Evolutionary conservation across 1,284 basidiomycete species (phyloP).

Genomic region (Gastroboletus turbinatus): DNA sequence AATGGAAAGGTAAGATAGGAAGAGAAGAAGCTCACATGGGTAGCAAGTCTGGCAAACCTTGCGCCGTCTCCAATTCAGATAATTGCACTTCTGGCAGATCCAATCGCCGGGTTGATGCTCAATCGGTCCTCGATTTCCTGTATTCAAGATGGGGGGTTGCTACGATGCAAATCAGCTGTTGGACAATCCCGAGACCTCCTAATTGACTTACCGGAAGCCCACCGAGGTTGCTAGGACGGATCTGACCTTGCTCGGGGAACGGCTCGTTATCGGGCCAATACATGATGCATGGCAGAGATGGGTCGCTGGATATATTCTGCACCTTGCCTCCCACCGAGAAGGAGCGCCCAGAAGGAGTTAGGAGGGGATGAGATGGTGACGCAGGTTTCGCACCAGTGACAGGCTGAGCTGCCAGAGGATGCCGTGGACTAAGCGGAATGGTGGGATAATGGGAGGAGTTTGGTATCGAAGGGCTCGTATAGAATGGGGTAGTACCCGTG

Average conservation of each 20-base stretch:
- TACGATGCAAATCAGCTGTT: constrained; percentile 25
- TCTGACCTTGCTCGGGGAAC: constrained; percentile 72
- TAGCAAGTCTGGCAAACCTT: constrained; percentile 88
- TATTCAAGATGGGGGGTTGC: constrained; percentile 86
- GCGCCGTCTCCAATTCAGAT: constrained; percentile 82
- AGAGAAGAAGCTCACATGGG: constrained; percentile 52
- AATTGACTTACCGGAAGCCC: constrained; percentile 51
- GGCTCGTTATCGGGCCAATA: constrained; percentile 87
- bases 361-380: constrained; percentile 54
- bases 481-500: constrained; percentile 10
- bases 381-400: constrained; percentile 28
- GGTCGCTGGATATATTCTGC: constrained; percentile 72
- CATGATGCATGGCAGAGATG: constrained; percentile 70
- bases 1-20: neutral
- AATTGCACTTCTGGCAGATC: constrained; percentile 82
- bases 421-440: constrained; percentile 13
- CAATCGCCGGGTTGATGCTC: constrained; percentile 88
- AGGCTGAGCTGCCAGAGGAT: constrained; percentile 19
- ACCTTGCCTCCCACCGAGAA: constrained; percentile 73
- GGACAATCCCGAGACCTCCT: neutral
- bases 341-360: constrained; percentile 75
- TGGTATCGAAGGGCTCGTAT: constrained; percentile 26
- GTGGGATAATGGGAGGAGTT: constrained; percentile 19
- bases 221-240: constrained; percentile 56
- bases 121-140: constrained; percentile 85